A percentile compares a stretch with the other conserved stretches of the same genome.
Evolutionary conservation across 768 basidiomycete genomes (phyloP).

Genomic region (Filobasidium floriforme): DNA sequence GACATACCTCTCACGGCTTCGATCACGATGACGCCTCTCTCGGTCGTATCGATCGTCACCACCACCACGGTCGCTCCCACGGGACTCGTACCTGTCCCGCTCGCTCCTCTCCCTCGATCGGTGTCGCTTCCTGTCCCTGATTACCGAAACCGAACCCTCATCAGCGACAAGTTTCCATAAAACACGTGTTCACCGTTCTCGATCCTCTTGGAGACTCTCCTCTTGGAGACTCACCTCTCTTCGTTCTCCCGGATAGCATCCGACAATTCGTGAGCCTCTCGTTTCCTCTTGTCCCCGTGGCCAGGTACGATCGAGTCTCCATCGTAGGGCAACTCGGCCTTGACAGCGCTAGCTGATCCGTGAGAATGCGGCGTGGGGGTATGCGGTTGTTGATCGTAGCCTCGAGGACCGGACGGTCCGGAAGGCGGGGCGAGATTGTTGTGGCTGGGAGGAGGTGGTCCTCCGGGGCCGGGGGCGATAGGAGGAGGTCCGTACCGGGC

Average conservation of each 20-base stretch:
- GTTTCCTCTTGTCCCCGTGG: conserved; percentile 41
- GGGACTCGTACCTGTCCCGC: conserved; percentile 48
- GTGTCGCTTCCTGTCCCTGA: conserved; percentile 20
- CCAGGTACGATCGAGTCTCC: conserved; percentile 24
- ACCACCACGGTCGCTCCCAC: conserved; percentile 41
- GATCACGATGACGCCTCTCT: conserved; percentile 19
- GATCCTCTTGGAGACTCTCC: conserved; percentile 14
- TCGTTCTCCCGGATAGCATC: conserved; percentile 35
- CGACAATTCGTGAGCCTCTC: conserved; percentile 40
- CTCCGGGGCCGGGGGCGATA: neutral
- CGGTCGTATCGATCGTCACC: conserved; percentile 22
- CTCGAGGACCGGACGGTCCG: conserved; percentile 31
- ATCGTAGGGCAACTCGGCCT: conserved; percentile 39
- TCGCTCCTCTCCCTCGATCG: conserved; percentile 53
- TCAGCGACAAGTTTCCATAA: conserved; percentile 46
- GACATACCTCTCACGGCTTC: conserved; percentile 20
- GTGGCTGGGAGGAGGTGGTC: conserved; percentile 4
- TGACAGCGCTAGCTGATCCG: conserved; percentile 30
- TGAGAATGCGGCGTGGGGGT: conserved; percentile 34
- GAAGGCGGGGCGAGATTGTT: conserved; percentile 24
- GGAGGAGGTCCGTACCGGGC: conserved; percentile 40
- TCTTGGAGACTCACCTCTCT: conserved; percentile 24
- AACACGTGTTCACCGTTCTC: neutral
- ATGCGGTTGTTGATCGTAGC: conserved; percentile 26
- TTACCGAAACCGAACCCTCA: neutral